Evolutionary conservation across 345 rosid species (phyloP).

Genomic region (Murraya paniculata): DNA sequence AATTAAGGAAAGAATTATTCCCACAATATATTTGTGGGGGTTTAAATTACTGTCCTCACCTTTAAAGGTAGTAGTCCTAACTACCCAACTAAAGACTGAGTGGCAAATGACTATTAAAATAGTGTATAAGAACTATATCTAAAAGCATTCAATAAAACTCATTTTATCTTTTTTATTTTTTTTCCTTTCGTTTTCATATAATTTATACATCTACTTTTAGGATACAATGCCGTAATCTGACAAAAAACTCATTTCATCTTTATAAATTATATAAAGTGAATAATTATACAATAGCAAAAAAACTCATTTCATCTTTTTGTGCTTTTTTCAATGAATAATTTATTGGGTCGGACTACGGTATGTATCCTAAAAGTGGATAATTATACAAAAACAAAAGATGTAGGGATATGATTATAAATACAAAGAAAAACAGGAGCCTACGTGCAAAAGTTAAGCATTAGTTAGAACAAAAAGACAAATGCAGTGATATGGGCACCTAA

Average conservation of each 20-base stretch:
- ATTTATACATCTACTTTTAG: no score
- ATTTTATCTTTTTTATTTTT: no score
- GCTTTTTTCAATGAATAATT: neutral
- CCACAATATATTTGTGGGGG: no score
- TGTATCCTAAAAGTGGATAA: neutral
- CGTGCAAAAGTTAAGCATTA: slow-evolving; percentile 11
- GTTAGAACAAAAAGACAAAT: slow-evolving; percentile 39
- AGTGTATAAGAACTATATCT: neutral
- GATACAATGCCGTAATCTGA: no score
- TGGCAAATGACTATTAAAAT: neutral
- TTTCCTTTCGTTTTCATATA: no score
- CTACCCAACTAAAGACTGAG: no score
- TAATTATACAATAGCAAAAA: neutral
- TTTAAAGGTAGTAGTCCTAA: no score
- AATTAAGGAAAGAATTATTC: no score
- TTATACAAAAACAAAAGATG: neutral
- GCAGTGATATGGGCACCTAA: slow-evolving; percentile 42
- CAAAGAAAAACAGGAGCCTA: neutral
- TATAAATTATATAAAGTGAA: no score
- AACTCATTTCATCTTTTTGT: neutral
- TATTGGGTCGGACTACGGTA: no score
- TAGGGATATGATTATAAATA: neutral
- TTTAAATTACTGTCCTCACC: no score
- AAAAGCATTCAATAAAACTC: no score
- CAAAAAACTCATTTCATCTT: neutral